phyloP scores from a whole-genome alignment of 202 grass and related monocot genomes.

The Brachypodium distachyon region DNA sequence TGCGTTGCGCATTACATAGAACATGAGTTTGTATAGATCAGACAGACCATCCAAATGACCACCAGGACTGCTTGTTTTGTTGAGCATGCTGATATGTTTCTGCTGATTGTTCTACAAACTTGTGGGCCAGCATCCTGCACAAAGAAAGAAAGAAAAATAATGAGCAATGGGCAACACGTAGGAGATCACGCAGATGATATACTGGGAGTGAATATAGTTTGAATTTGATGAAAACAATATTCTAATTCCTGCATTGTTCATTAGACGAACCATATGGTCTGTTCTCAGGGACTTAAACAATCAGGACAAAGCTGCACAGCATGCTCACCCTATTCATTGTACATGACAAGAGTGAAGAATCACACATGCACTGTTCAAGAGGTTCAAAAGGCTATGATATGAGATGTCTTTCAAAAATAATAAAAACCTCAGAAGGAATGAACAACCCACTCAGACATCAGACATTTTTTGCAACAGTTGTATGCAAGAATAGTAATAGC shows the following conservation, averaged over 20 bases:
- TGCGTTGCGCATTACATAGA: background rate
- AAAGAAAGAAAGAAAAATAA: constrained; percentile 33
- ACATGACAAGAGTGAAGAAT: constrained; percentile 1
- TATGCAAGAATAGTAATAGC: background rate
- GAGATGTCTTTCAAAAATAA: background rate
- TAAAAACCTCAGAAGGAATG: background rate
- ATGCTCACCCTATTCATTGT: background rate
- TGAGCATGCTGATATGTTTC: constrained; percentile 55
- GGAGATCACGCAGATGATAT: background rate
- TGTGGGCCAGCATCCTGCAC: constrained; percentile 91
- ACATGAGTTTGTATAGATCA: constrained; percentile 7
- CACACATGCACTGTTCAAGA: background rate
- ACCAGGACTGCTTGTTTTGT: constrained; percentile 78
- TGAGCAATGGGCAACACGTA: background rate
- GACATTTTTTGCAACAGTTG: background rate
- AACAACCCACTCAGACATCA: background rate
- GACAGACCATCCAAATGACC: constrained; percentile 88
- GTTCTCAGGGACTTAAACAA: background rate
- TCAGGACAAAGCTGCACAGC: background rate
- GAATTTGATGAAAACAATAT: background rate
- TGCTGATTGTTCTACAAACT: constrained; percentile 79
- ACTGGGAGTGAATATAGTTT: background rate
- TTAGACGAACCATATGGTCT: background rate
- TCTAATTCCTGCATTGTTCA: constrained; percentile 3
- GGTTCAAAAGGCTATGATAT: background rate